These are phyloP conservation scores for Ettlia oleoabundans DNA, from an alignment of 139 green algal species.

Conservation along the genomic window DNA sequence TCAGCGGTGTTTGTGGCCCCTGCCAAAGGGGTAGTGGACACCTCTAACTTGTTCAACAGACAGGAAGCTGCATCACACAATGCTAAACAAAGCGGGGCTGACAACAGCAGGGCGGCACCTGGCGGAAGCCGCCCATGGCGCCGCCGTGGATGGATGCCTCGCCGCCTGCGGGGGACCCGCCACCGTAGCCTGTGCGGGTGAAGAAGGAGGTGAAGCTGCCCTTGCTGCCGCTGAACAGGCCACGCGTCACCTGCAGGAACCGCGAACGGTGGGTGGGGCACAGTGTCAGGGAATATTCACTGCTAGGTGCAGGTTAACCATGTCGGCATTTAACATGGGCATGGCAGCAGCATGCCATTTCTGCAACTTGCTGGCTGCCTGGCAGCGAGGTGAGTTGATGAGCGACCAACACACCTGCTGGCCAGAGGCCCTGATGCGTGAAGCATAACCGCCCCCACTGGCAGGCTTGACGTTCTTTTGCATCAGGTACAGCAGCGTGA, in stretches of 20 bases:
- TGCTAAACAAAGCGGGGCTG: background rate
- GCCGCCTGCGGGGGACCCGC: conserved; percentile 56
- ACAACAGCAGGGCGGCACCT: conserved; percentile 42
- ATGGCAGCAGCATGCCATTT: too few relatives aligned
- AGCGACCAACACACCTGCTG: conserved; percentile 34
- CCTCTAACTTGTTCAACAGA: background rate
- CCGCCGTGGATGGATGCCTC: conserved; percentile 90
- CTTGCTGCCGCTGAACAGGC: conserved; percentile 56
- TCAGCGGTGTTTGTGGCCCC: background rate
- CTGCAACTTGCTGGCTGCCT: background rate
- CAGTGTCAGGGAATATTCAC: too few relatives aligned
- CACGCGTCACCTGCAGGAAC: conserved; percentile 30
- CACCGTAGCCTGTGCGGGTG: conserved; percentile 48
- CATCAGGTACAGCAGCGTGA: conserved; percentile 95
- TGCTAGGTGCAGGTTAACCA: too few relatives aligned
- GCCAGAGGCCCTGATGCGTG: conserved; percentile 36
- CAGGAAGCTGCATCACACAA: background rate
- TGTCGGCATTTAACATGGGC: too few relatives aligned
- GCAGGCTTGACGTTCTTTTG: conserved; percentile 94
- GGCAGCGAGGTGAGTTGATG: too few relatives aligned
- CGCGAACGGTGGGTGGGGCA: background rate
- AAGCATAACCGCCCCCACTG: conserved; percentile 51
- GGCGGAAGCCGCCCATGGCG: conserved; percentile 69
- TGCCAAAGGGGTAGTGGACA: background rate
- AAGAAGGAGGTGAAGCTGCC: conserved; percentile 64